phyloP scores from a whole-genome alignment of 768 basidiomycete genomes.

The Coprinellus micaceus region DNA sequence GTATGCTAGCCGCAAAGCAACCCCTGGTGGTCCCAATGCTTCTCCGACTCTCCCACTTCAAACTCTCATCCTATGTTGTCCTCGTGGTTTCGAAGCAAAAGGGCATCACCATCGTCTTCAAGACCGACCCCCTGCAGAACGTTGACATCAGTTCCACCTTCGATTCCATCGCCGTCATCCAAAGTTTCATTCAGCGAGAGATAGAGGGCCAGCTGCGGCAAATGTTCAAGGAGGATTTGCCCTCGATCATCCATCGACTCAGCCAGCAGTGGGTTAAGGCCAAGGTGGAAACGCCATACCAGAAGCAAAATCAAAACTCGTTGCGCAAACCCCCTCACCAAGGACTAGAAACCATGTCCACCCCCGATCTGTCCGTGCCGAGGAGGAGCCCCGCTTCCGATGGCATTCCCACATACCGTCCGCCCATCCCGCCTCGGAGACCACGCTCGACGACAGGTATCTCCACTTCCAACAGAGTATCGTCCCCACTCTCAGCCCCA shows the following conservation, averaged over 20 bases:
- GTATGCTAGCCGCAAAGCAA: slow-evolving; percentile 91
- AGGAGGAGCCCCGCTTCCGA: slow-evolving; percentile 11
- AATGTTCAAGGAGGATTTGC: slow-evolving; percentile 97
- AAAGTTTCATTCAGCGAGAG: slow-evolving; percentile 95
- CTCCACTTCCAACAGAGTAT: slow-evolving; percentile 32
- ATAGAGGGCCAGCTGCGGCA: slow-evolving; percentile 96
- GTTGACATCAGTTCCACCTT: slow-evolving; percentile 98
- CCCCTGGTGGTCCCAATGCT: slow-evolving; percentile 98
- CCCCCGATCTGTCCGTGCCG: slow-evolving; percentile 35
- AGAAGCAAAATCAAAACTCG: slow-evolving; percentile 9
- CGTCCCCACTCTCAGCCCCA: slow-evolving; percentile 22
- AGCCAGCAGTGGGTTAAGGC: slow-evolving; percentile 95
- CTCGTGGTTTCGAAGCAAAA: slow-evolving; percentile 97
- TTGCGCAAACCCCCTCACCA: slow-evolving; percentile 14
- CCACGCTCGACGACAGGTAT: slow-evolving; percentile 42
- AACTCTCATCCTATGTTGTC: slow-evolving; percentile 92
- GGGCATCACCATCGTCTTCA: slow-evolving; percentile 98
- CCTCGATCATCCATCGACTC: slow-evolving; percentile 92
- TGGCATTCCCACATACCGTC: slow-evolving; percentile 22
- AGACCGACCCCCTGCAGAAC: slow-evolving; percentile 96
- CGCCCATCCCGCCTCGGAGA: slow-evolving; percentile 23
- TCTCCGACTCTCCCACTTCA: slow-evolving; percentile 92
- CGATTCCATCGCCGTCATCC: slow-evolving; percentile 95
- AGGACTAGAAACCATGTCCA: slow-evolving; percentile 36
- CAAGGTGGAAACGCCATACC: slow-evolving; percentile 88